Evolutionary conservation across 2,329 filamentous ascomycete species (phyloP).

Genomic region (Fusarium citri): DNA sequence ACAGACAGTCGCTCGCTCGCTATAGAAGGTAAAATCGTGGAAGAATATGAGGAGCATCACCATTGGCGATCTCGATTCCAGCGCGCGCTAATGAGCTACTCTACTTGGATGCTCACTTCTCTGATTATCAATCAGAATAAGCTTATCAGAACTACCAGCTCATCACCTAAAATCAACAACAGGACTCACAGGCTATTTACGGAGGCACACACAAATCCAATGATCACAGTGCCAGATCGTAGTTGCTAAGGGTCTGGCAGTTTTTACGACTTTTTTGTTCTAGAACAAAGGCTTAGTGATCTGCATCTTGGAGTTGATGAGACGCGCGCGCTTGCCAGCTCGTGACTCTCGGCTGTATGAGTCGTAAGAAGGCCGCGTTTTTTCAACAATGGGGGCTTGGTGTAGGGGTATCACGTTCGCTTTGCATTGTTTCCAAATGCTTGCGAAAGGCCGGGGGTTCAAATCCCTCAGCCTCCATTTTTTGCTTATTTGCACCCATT

Average conservation of each 20-base stretch:
- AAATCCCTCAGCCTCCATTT: slow-evolving; percentile 24
- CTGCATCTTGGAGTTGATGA: too few relatives aligned
- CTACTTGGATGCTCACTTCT: too few relatives aligned
- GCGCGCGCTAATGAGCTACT: too few relatives aligned
- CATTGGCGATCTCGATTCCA: background rate
- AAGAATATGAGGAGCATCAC: background rate
- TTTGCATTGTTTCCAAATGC: slow-evolving; percentile 20
- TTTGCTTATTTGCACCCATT: background rate
- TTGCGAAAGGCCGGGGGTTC: slow-evolving; percentile 22
- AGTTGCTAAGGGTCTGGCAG: too few relatives aligned
- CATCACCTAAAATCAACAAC: background rate
- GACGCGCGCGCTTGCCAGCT: background rate
- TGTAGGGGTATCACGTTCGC: slow-evolving; percentile 23
- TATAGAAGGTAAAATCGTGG: background rate
- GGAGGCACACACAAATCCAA: too few relatives aligned
- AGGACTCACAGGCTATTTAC: background rate
- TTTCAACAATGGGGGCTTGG: slow-evolving; percentile 7
- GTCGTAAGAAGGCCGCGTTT: rapidly evolving
- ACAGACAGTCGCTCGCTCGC: rapidly evolving
- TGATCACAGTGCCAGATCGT: too few relatives aligned
- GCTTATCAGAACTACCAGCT: background rate
- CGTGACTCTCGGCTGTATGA: rapidly evolving
- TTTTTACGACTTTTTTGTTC: background rate
- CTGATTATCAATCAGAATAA: background rate
- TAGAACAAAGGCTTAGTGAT: background rate